These are phyloP conservation scores for Cichorium intybus DNA, from an alignment of 140 eudicot genomes.

Conservation along the genomic window DNA sequence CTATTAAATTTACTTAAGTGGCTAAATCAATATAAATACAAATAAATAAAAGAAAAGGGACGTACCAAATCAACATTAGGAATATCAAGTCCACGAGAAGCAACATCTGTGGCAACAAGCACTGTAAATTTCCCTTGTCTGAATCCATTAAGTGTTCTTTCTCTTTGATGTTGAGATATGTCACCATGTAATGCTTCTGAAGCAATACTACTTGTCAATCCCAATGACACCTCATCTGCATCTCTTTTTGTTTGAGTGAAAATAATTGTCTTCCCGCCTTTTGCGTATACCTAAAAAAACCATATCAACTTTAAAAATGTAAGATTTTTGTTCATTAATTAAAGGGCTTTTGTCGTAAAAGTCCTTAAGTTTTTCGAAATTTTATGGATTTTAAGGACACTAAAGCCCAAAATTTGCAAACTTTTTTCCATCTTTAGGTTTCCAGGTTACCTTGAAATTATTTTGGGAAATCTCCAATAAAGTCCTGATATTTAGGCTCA, in stretches of 20 bases:
- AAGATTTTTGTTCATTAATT: not conserved
- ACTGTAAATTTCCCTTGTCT: slow-evolving; percentile 90
- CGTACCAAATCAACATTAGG: slow-evolving; percentile 92
- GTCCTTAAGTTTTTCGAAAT: too few relatives aligned
- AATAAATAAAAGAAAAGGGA: not conserved
- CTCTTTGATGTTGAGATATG: slow-evolving; percentile 96
- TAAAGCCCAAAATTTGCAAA: too few relatives aligned
- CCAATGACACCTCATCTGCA: slow-evolving; percentile 91
- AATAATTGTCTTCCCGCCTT: slow-evolving; percentile 93
- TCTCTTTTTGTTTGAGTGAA: slow-evolving; percentile 95
- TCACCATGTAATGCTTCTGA: slow-evolving; percentile 97
- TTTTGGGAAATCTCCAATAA: too few relatives aligned
- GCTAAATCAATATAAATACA: not conserved
- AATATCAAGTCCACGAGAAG: slow-evolving; percentile 96
- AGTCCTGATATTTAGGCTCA: too few relatives aligned
- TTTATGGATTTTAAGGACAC: too few relatives aligned
- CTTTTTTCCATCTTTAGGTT: too few relatives aligned
- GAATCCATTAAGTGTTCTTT: slow-evolving; percentile 82
- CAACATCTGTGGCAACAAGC: slow-evolving; percentile 98
- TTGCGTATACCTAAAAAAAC: slow-evolving; percentile 75
- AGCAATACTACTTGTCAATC: slow-evolving; percentile 68
- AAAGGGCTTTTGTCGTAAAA: too few relatives aligned
- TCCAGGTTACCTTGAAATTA: too few relatives aligned
- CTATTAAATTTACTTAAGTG: too few relatives aligned
- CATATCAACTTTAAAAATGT: slow-evolving; percentile 5